A percentile compares a stretch with the other conserved stretches of the same genome.
phyloP scores from a whole-genome alignment of 2,329 filamentous ascomycete genomes.

The Ceratocystis huliohia region DNA sequence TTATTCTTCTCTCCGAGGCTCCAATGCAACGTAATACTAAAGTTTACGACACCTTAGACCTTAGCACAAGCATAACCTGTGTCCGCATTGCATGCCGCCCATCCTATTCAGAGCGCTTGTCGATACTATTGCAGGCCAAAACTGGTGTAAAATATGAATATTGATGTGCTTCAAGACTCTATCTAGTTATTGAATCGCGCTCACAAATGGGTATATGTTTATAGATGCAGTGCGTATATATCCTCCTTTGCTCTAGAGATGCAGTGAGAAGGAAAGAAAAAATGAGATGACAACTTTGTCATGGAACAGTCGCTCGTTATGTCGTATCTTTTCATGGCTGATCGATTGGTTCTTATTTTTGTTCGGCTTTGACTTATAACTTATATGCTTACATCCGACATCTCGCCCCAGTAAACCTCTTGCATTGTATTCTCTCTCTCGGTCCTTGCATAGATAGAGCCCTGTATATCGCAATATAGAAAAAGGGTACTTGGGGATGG shows the following conservation, averaged over 20 bases:
- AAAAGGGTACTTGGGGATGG: background rate
- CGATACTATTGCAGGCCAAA: background rate
- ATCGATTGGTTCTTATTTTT: background rate
- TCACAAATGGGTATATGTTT: slow-evolving; percentile 9
- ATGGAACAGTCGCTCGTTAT: background rate
- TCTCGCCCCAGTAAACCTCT: background rate
- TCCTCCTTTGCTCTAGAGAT: slow-evolving; percentile 1
- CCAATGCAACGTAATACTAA: no score
- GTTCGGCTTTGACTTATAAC: background rate
- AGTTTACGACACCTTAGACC: no score
- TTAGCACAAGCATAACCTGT: no score
- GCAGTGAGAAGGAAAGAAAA: background rate
- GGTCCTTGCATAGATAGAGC: background rate
- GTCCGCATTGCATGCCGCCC: background rate
- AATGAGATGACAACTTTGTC: background rate
- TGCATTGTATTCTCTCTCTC: background rate
- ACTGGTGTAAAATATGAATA: background rate
- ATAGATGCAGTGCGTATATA: background rate
- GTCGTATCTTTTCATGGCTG: background rate
- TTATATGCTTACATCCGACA: background rate
- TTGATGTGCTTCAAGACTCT: background rate
- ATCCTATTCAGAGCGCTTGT: background rate
- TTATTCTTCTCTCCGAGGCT: background rate
- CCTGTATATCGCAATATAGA: background rate
- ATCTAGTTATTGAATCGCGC: background rate